Evolutionary conservation across 2,329 filamentous ascomycete species (phyloP).

Genomic region (Cladosporium sp.): DNA sequence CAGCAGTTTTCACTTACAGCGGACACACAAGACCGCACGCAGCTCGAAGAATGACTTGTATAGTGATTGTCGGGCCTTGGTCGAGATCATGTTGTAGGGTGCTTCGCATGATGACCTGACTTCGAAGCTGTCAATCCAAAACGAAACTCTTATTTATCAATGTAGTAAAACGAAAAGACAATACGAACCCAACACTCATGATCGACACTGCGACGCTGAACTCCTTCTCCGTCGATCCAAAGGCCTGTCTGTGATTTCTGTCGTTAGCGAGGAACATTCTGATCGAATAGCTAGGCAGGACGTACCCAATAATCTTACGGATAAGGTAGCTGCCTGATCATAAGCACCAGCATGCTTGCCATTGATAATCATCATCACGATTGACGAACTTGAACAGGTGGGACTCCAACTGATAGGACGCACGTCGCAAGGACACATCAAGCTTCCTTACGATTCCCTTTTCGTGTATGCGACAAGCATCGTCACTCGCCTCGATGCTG

Average conservation of each 20-base stretch:
- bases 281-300: not conserved
- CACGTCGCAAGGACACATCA: conserved; percentile 9
- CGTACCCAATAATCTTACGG: conserved; percentile 13
- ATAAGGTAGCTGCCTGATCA: conserved; percentile 22
- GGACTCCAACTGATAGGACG: not conserved
- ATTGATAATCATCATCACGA: no score
- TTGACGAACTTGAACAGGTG: conserved; percentile 8
- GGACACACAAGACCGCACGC: conserved; percentile 30
- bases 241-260: conserved; percentile 11
- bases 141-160: no score
- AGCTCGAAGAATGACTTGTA: conserved; percentile 34
- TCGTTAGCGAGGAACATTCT: not conserved
- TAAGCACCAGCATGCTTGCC: not conserved
- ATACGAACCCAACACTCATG: conserved; percentile 18
- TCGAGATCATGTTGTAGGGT: conserved; percentile 43
- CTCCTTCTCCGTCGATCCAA: conserved; percentile 52
- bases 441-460: conserved; percentile 4
- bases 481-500: not conserved
- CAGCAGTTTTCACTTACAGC: no score
- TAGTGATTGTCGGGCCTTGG: conserved; percentile 37
- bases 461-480: conserved; percentile 1
- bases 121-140: not conserved
- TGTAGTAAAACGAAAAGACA: no score
- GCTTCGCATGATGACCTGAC: conserved; percentile 41
- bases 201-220: conserved; percentile 54